Evolutionary conservation across 768 basidiomycete species (phyloP).

Genomic region (Psilocybe tampanensis): DNA sequence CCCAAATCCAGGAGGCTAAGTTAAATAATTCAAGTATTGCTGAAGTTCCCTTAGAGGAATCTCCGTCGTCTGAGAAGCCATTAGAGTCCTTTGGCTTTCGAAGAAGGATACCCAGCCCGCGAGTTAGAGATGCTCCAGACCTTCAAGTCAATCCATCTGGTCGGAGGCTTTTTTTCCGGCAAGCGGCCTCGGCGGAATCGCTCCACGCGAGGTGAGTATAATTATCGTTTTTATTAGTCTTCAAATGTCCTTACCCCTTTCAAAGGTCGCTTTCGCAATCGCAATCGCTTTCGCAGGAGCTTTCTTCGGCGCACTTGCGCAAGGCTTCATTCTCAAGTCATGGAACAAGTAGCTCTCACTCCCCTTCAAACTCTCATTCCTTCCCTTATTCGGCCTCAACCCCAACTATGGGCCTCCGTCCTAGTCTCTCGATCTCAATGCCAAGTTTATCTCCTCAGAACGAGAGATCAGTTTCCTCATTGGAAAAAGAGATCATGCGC

Average conservation of each 20-base stretch:
- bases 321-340: slow-evolving; percentile 80
- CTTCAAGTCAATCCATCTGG: slow-evolving; percentile 50
- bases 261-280: slow-evolving; percentile 91
- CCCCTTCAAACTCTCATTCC: slow-evolving; percentile 66
- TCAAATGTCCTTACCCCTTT: slow-evolving; percentile 16
- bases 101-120: slow-evolving; percentile 54
- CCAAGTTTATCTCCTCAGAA: slow-evolving; percentile 42
- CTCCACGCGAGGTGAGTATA: slow-evolving; percentile 78
- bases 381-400: slow-evolving; percentile 53
- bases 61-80: slow-evolving; percentile 44
- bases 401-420: slow-evolving; percentile 38
- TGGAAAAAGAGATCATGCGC: slow-evolving; percentile 95
- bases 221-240: slow-evolving; percentile 6
- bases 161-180: slow-evolving; percentile 83
- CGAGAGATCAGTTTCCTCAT: slow-evolving; percentile 80
- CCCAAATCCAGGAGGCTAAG: slow-evolving; percentile 88
- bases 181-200: slow-evolving; percentile 85
- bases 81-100: slow-evolving; percentile 43
- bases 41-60: slow-evolving; percentile 34
- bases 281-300: slow-evolving; percentile 96
- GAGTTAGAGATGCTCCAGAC: slow-evolving; percentile 52
- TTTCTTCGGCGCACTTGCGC: slow-evolving; percentile 86
- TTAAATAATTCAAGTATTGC: slow-evolving; percentile 52
- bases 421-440: slow-evolving; percentile 62
- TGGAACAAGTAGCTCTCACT: slow-evolving; percentile 65